These are phyloP conservation scores for Cryptosporidium felis DNA, from an alignment of 169 alveolate species.

Conservation along the genomic window DNA sequence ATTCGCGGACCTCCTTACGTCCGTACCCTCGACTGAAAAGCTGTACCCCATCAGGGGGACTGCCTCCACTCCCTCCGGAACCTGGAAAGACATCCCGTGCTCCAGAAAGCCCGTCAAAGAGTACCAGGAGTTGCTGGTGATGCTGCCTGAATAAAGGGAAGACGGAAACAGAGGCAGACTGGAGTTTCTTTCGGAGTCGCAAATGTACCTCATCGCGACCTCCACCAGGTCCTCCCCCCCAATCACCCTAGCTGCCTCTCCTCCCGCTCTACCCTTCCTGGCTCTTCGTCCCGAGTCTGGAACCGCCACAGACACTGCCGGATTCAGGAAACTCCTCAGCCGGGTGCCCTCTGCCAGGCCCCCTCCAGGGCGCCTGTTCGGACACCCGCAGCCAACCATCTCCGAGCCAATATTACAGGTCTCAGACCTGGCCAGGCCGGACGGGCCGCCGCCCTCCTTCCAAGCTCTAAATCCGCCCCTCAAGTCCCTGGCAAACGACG, in stretches of 20 bases:
- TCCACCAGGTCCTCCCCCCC: slow-evolving; percentile 47
- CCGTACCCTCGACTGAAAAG: slow-evolving; percentile 16
- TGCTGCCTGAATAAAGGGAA: slow-evolving; percentile 35
- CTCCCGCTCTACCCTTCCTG: neutral
- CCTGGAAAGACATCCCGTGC: slow-evolving; percentile 23
- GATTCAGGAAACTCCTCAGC: slow-evolving; percentile 11
- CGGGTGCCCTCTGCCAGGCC: neutral
- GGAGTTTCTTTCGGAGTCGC: slow-evolving; percentile 8
- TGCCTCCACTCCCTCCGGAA: slow-evolving; percentile 62
- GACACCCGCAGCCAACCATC: neutral
- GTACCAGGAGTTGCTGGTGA: slow-evolving; percentile 61
- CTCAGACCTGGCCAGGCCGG: slow-evolving; percentile 17
- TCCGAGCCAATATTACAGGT: slow-evolving; percentile 30
- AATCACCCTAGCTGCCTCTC: neutral
- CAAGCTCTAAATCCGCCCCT: neutral
- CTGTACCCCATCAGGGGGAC: slow-evolving; percentile 36
- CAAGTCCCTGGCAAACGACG: neutral
- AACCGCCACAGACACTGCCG: neutral
- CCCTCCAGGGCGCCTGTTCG: no score
- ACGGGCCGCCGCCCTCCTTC: neutral
- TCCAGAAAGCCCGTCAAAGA: slow-evolving; percentile 18
- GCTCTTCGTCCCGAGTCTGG: neutral
- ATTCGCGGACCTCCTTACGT: slow-evolving; percentile 13
- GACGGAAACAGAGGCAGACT: slow-evolving; percentile 52
- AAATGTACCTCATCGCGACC: slow-evolving; percentile 46